phyloP scores from a whole-genome alignment of 352 stramenopile species.

The Aphanomyces cochlioides region DNA sequence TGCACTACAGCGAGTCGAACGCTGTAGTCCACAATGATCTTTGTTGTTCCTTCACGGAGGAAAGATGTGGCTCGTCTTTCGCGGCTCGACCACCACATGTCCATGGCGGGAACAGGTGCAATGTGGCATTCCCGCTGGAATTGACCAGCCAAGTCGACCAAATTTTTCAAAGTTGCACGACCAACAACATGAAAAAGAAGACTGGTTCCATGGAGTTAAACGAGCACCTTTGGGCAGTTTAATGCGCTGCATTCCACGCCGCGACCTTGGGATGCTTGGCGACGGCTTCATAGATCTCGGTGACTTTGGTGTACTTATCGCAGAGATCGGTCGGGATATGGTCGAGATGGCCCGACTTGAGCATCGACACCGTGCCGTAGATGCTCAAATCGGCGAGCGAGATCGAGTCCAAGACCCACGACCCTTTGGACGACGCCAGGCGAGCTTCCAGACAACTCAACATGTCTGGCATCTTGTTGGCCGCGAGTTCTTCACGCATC shows the following conservation, averaged over 20 bases:
- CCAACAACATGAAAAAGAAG: too few relatives aligned
- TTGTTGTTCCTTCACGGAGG: too few relatives aligned
- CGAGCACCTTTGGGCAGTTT: not conserved
- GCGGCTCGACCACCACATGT: too few relatives aligned
- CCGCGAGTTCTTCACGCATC: constrained; percentile 33
- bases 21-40: too few relatives aligned
- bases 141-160: too few relatives aligned
- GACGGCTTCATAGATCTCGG: not conserved
- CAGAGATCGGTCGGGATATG: constrained; percentile 8
- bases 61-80: too few relatives aligned
- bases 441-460: constrained; percentile 45
- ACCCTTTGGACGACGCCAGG: constrained; percentile 23
- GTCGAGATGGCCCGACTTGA: constrained; percentile 20
- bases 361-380: constrained; percentile 1
- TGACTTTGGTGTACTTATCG: not conserved
- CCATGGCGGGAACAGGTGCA: too few relatives aligned
- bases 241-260: constrained; percentile 6
- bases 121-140: too few relatives aligned
- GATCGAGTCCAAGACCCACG: constrained; percentile 12
- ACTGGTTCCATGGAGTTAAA: too few relatives aligned
- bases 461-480: constrained; percentile 42
- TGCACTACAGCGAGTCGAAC: too few relatives aligned
- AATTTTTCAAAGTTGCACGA: too few relatives aligned
- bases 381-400: constrained; percentile 18
- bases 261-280: constrained; percentile 2